Percentiles rank a stretch among this genome's conserved stretches.
Evolutionary conservation across 768 basidiomycete genomes (phyloP).

Genomic region (Amanita molliuscula): DNA sequence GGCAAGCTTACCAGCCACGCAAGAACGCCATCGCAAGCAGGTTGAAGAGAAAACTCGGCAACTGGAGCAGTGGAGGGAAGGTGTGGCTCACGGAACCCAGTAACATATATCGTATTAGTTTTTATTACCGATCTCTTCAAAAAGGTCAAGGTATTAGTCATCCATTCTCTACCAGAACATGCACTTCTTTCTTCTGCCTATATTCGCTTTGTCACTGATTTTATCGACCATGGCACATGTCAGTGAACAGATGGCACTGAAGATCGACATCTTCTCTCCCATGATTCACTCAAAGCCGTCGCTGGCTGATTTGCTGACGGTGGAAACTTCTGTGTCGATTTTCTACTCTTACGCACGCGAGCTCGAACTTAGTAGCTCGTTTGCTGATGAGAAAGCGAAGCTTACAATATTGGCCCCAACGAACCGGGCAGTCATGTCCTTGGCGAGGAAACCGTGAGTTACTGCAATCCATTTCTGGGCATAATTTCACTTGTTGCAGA

Average conservation of each 20-base stretch:
- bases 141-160: no score
- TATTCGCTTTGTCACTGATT: not conserved
- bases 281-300: conserved; percentile 38
- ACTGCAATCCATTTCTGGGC: conserved; percentile 9
- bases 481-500: conserved; percentile 22
- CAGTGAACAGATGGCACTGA: not conserved
- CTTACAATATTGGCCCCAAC: conserved; percentile 72
- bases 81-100: no score
- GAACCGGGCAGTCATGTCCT: conserved; percentile 80
- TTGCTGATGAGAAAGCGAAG: conserved; percentile 26
- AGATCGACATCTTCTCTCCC: conserved; percentile 18
- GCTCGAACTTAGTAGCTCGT: conserved; percentile 42
- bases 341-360: conserved; percentile 81
- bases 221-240: not conserved
- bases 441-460: conserved; percentile 72
- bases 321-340: conserved; percentile 66
- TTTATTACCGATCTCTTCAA: no score
- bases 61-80: no score
- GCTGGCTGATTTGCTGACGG: conserved; percentile 68
- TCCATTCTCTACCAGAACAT: no score
- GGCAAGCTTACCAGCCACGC: conserved; percentile 5
- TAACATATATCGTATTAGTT: no score
- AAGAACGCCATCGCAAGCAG: conserved; percentile 13
- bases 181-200: not conserved
- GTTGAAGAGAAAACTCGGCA: no score